Conservation (phyloP, 371 early-diverging fungal species). For the Vairimorpha necatrix region DNA sequence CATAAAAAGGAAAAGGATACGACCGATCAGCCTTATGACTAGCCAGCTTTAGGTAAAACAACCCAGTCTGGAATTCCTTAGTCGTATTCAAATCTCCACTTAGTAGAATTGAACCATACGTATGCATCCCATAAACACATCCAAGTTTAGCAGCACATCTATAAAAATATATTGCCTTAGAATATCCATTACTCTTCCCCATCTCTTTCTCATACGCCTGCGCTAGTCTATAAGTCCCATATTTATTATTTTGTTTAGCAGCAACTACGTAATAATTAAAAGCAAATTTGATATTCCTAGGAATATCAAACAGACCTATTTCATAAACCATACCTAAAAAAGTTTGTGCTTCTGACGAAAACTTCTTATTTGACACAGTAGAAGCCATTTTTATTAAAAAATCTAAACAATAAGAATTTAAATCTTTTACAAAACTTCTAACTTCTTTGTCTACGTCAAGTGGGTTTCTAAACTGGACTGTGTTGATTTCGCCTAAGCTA, state of each 20-base stretch:
- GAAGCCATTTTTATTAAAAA: conserved; percentile 47
- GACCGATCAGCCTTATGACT: conserved; percentile 48
- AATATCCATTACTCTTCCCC: conserved; percentile 28
- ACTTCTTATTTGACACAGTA: conserved; percentile 55
- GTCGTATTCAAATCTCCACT: conserved; percentile 46
- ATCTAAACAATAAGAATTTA: conserved; percentile 35
- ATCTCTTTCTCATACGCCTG: conserved; percentile 63
- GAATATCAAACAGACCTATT: conserved; percentile 48
- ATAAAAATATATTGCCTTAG: conserved; percentile 62
- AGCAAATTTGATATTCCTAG: conserved; percentile 47
- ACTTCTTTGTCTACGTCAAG: neutral
- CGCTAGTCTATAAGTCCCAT: conserved; percentile 63
- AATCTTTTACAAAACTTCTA: conserved; percentile 19
- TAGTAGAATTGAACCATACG: conserved; percentile 59
- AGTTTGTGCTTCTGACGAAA: conserved; percentile 56
- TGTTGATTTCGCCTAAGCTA: conserved; percentile 3
- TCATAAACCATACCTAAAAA: conserved; percentile 54
- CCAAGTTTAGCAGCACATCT: conserved; percentile 65
- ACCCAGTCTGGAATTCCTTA: conserved; percentile 55
- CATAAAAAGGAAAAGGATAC: conserved; percentile 64
- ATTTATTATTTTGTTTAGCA: conserved; percentile 57
- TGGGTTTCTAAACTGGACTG: conserved; percentile 25
- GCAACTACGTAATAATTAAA: conserved; percentile 59
- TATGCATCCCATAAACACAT: conserved; percentile 61
- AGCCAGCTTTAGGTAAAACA: conserved; percentile 63